Conservation (phyloP, 2,329 filamentous ascomycete genomes). For the Amylocarpus encephaloides region DNA sequence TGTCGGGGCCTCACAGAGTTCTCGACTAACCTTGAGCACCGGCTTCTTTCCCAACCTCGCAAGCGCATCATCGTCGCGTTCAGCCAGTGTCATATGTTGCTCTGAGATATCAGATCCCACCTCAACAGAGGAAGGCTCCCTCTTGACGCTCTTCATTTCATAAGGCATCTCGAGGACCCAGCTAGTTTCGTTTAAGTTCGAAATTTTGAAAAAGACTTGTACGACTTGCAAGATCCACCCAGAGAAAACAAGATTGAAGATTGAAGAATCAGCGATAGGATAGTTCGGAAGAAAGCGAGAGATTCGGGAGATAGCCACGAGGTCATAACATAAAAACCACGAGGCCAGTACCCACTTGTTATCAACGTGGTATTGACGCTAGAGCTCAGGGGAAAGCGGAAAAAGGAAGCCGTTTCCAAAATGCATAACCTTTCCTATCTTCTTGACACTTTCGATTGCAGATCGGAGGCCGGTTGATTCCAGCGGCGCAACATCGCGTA, state of each 20-base stretch:
- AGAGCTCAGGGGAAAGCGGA: background rate
- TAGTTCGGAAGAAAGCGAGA: background rate
- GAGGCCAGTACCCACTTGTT: background rate
- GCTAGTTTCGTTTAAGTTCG: background rate
- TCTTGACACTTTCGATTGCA: background rate
- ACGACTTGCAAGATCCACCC: too few species aligned
- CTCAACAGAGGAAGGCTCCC: background rate
- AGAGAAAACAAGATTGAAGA: background rate
- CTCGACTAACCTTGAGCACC: conserved; percentile 7
- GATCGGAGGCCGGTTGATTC: background rate
- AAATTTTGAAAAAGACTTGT: too few species aligned
- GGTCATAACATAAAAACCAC: background rate
- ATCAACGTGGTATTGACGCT: conserved; percentile 1
- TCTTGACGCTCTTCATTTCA: background rate
- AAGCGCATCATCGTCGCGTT: conserved; percentile 5
- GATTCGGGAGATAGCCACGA: conserved; percentile 1
- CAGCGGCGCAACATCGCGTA: background rate
- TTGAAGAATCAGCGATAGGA: background rate
- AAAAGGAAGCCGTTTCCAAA: background rate
- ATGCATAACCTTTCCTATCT: background rate
- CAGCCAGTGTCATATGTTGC: background rate
- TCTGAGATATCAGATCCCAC: background rate
- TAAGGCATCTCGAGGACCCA: background rate
- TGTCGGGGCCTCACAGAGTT: background rate
- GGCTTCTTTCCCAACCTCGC: conserved; percentile 9